A percentile compares a stretch with the other conserved stretches of the same genome.
Evolutionary conservation across 495 filamentous ascomycete species (phyloP).

Genomic region (Choiromyces venosus): DNA sequence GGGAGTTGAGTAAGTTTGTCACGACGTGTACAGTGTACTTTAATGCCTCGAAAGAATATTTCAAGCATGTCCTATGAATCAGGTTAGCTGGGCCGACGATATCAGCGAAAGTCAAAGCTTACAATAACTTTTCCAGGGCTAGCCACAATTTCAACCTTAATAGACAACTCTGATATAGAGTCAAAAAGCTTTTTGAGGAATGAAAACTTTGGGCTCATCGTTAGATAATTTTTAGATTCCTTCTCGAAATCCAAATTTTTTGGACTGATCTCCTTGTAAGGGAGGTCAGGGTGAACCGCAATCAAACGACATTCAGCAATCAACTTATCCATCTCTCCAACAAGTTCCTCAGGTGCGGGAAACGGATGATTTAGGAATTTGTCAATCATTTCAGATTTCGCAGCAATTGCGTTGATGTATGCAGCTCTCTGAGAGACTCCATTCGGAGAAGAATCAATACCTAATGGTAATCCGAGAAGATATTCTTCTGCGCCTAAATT

Average conservation of each 20-base stretch:
- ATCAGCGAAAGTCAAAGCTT: constrained; percentile 10
- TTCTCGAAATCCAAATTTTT: constrained; percentile 15
- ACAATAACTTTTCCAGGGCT: constrained; percentile 30
- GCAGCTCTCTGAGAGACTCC: constrained; percentile 32
- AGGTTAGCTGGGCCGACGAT: background rate
- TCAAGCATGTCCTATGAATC: constrained; percentile 36
- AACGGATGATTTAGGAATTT: constrained; percentile 18
- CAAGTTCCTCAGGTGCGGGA: constrained; percentile 13
- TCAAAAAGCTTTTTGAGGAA: constrained; percentile 32
- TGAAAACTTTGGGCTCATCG: constrained; percentile 39
- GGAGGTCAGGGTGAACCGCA: constrained; percentile 34
- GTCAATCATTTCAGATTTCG: constrained; percentile 25
- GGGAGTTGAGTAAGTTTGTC: constrained; percentile 31
- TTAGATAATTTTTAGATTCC: constrained; percentile 30
- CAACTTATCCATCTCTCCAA: constrained; percentile 17
- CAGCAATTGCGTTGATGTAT: constrained; percentile 25
- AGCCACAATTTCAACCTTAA: constrained; percentile 40
- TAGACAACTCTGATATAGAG: constrained; percentile 19
- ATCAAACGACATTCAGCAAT: constrained; percentile 20
- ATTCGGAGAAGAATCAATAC: constrained; percentile 20
- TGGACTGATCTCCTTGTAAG: constrained; percentile 13
- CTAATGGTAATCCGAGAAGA: constrained; percentile 33
- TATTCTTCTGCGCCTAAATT: constrained; percentile 29
- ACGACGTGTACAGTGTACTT: constrained; percentile 24
- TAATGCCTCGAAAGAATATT: constrained; percentile 37